Evolutionary conservation across 2,329 filamentous ascomycete species (phyloP), one percentile per base, ranked within the genome.

Genomic region (Fusarium avenaceum): DNA sequence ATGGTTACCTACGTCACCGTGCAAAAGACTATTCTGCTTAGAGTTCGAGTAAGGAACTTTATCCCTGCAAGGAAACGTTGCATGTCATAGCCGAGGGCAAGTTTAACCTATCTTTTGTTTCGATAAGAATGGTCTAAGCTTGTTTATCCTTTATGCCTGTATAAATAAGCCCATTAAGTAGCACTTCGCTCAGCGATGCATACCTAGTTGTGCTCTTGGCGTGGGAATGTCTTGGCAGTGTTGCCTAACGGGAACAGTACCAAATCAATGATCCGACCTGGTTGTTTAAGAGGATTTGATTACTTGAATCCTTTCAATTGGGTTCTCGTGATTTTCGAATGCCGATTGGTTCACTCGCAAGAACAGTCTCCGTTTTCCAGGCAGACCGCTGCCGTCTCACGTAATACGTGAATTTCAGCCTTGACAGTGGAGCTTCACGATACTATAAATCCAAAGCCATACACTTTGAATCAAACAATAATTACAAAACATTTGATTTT

Each of bases 1-100:
- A 46, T 45, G 43, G 19, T 39, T 22, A 24, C 15, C 5, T 57
- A 51, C 65, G 50, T 62, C 50, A 68, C 22, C 44, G 13, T 26
- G 22, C 20, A 13, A 15, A 20, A 40, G 13, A 28, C 15, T 24
- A 15, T 13, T 20, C 24, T 48, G 4, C 19, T 45, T 63, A 22
- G 19, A 26, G 38, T 38, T 39, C 19, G 10, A 46, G 24, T 14
- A 15, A 15, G 28, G 0, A 38, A 4, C 35, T 35, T 4, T 4
- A 17, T 42, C 2, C n/a, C 30, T n/a, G 50, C n/a, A 48, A 20
- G 24, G 33, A 42, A 47, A 59, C 39, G 51, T 58, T 42, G 40
- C 52, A 45, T 46, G 7, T 6, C 14, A 39, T 50, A 10, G 7
- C 40, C 17, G 45, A 51, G 32, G 35, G 32, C 26, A 46, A 28